A percentile compares a stretch with the other conserved stretches of the same genome.
phyloP scores from a whole-genome alignment of 352 stramenopile species.

The Blastocystis sp. region DNA sequence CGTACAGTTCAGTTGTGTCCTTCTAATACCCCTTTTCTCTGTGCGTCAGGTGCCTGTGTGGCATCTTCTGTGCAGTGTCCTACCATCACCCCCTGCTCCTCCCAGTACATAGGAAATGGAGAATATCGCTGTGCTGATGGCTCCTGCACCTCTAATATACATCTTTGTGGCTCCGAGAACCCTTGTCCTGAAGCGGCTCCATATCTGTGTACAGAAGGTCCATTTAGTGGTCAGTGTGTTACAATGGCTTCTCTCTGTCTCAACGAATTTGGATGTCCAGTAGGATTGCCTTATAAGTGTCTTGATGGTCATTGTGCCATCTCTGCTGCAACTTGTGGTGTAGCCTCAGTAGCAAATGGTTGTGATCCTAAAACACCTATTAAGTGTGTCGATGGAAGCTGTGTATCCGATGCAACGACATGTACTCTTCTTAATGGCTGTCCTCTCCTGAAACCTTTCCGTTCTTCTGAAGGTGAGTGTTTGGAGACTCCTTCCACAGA shows the following conservation, averaged over 20 bases:
- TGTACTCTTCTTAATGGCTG: slow-evolving; percentile 49
- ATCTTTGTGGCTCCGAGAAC: not conserved
- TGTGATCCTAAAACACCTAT: not conserved
- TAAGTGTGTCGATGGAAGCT: slow-evolving; percentile 5
- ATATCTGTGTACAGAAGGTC: not conserved
- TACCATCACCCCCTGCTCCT: slow-evolving; percentile 20
- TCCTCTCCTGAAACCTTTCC: not conserved
- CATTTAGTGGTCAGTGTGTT: slow-evolving; percentile 36
- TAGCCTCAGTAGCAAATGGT: not conserved
- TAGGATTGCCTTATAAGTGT: not conserved
- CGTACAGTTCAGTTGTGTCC: not conserved
- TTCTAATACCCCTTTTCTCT: not conserved
- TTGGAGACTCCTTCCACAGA: not conserved
- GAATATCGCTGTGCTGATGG: slow-evolving; percentile 38
- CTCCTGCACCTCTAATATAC: not conserved
- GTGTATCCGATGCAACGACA: not conserved
- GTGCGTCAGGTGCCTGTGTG: slow-evolving; percentile 13
- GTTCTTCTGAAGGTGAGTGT: not conserved
- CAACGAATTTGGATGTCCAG: not conserved
- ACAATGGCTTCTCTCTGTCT: not conserved
- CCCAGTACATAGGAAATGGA: not conserved
- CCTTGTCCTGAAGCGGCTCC: not conserved
- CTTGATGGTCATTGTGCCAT: not conserved
- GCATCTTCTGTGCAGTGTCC: not conserved
- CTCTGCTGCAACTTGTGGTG: not conserved